phyloP scores from a whole-genome alignment of 192 early-diverging fungal genomes.

The Coemansia sp. region DNA sequence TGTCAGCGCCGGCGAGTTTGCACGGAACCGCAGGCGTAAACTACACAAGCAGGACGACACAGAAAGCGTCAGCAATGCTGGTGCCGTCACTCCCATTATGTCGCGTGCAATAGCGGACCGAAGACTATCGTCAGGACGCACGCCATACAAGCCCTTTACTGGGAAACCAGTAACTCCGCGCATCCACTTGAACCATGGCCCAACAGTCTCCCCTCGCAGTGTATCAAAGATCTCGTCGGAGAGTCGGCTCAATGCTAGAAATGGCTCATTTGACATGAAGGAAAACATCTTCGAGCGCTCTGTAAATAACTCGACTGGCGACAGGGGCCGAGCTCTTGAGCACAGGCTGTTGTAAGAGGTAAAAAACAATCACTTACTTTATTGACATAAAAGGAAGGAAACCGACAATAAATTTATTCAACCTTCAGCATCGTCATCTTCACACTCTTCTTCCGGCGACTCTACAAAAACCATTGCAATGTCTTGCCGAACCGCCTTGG shows the following conservation, averaged over 20 bases:
- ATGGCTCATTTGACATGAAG: neutral
- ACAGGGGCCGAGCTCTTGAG: neutral
- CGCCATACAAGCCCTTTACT: neutral
- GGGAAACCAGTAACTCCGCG: conserved; percentile 27
- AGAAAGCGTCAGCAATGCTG: neutral
- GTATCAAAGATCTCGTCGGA: neutral
- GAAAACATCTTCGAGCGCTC: neutral
- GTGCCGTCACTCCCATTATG: neutral
- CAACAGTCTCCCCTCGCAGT: neutral
- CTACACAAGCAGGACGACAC: neutral
- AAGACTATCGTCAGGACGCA: neutral
- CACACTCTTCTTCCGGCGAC: conserved; percentile 9
- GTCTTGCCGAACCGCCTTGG: conserved; percentile 36
- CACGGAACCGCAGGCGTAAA: conserved; percentile 22
- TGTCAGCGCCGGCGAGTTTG: conserved; percentile 23
- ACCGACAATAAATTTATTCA: neutral
- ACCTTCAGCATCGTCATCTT: neutral
- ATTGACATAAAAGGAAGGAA: too few relatives aligned
- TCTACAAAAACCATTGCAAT: conserved; percentile 49
- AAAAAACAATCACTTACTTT: neutral
- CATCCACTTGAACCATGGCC: conserved; percentile 7
- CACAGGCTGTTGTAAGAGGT: conserved; percentile 6
- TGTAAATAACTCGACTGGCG: neutral
- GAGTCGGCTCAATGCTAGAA: neutral
- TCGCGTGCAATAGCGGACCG: neutral